These are phyloP conservation scores for Ambrosia hybrid DNA, from an alignment of 140 eudicot genomes.

Conservation along the genomic window DNA sequence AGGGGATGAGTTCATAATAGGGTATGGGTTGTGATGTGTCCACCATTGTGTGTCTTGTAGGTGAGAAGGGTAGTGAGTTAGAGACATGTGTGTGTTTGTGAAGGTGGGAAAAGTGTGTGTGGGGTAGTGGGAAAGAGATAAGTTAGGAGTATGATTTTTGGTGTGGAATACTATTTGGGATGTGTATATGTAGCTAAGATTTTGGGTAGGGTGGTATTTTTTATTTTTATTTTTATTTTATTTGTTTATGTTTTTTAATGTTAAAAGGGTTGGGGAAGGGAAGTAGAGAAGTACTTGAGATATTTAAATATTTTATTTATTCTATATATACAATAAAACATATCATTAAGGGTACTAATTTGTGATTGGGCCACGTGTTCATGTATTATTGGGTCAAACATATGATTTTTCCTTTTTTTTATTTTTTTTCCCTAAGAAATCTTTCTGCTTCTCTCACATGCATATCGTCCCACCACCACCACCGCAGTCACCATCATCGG, in stretches of 20 bases:
- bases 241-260: neutral
- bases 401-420: no score
- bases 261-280: no score
- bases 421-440: no score
- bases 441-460: no score
- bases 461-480: no score
- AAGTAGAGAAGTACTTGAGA: no score
- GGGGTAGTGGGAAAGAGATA: conserved; percentile 15
- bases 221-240: neutral
- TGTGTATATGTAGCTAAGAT: conserved; percentile 43
- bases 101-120: conserved; percentile 30
- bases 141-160: conserved; percentile 50
- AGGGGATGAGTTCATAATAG: conserved; percentile 20
- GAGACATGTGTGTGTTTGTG: conserved; percentile 37
- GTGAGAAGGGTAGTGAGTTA: conserved; percentile 58
- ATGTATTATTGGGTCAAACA: no score
- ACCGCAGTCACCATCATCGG: no score
- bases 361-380: no score
- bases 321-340: no score
- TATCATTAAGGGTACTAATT: no score
- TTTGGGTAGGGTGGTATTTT: conserved; percentile 23
- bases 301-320: no score
- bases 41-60: conserved; percentile 52
- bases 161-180: conserved; percentile 42
- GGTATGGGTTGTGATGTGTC: conserved; percentile 37